These are phyloP conservation scores for Vicia sativa DNA, from an alignment of 306 rosid genomes.

Conservation along the genomic window DNA sequence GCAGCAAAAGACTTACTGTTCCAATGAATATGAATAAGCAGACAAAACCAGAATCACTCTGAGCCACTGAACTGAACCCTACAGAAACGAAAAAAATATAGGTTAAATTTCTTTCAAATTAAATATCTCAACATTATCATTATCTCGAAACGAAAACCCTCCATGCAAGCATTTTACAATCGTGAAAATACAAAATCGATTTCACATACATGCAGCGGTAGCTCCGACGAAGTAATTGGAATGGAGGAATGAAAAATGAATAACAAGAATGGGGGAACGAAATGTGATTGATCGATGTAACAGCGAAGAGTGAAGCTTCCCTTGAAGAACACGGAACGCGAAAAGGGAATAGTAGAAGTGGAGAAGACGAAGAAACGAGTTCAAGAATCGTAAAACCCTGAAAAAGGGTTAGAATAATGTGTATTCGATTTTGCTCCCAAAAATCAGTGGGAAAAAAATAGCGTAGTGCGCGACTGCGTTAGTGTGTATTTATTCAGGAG, in stretches of 20 bases:
- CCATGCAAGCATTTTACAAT: background rate
- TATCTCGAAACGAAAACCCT: background rate
- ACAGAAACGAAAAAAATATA: background rate
- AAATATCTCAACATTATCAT: too few relatives aligned
- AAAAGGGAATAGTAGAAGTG: background rate
- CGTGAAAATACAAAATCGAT: background rate
- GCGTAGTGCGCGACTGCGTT: background rate
- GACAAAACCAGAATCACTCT: background rate
- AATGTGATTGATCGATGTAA: too few relatives aligned
- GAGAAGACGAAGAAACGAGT: background rate
- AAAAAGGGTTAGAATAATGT: background rate
- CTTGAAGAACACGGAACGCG: conserved; percentile 33
- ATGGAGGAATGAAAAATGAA: background rate
- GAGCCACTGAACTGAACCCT: background rate
- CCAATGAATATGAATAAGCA: background rate
- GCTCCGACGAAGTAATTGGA: too few relatives aligned
- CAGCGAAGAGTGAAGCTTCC: background rate
- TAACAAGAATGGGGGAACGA: background rate
- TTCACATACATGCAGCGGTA: background rate
- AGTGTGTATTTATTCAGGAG: background rate
- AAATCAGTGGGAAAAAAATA: background rate
- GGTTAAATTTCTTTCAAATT: background rate
- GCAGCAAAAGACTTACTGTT: background rate
- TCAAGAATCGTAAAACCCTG: conserved; percentile 3
- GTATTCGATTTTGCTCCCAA: conserved; percentile 9